Evolutionary conservation across 176 grass and related monocot species (phyloP).

Genomic region (Eleusine indica): DNA sequence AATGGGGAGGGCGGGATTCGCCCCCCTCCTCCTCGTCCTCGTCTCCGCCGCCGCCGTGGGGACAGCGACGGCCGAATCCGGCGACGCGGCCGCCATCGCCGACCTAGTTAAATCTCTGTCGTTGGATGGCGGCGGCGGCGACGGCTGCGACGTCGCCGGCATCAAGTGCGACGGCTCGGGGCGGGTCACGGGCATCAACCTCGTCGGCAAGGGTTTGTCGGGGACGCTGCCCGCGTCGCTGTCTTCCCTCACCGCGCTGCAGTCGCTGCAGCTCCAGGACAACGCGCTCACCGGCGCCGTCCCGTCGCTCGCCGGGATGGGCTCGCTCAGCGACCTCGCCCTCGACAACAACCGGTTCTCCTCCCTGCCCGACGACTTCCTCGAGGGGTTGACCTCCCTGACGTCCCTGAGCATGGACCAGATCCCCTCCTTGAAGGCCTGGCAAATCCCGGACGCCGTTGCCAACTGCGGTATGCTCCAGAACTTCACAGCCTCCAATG

Average conservation of each 20-base stretch:
- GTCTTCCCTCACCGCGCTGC: conserved; percentile 56
- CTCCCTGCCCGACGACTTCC: conserved; percentile 58
- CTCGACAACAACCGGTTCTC: conserved; percentile 69
- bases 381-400: conserved; percentile 52
- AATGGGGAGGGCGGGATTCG: conserved; percentile 56
- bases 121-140: conserved; percentile 40
- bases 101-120: conserved; percentile 60
- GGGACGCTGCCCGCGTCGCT: conserved; percentile 61
- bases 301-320: conserved; percentile 57
- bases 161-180: conserved; percentile 61
- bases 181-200: conserved; percentile 64
- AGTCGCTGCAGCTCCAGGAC: conserved; percentile 61
- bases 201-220: conserved; percentile 39
- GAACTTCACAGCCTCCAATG: conserved; percentile 61
- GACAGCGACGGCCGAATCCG: conserved; percentile 35
- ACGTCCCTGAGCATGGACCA: conserved; percentile 52
- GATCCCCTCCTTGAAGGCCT: conserved; percentile 54
- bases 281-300: conserved; percentile 56
- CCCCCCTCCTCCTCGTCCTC: conserved; percentile 26
- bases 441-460: conserved; percentile 52
- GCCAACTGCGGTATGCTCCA: conserved; percentile 36
- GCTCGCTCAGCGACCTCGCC: conserved; percentile 44
- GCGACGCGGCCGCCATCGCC: conserved; percentile 56
- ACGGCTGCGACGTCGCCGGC: conserved; percentile 48
- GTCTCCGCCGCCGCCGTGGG: not conserved